Conservation (phyloP, 2,329 filamentous ascomycete species). For the Grosmannia serpens region DNA sequence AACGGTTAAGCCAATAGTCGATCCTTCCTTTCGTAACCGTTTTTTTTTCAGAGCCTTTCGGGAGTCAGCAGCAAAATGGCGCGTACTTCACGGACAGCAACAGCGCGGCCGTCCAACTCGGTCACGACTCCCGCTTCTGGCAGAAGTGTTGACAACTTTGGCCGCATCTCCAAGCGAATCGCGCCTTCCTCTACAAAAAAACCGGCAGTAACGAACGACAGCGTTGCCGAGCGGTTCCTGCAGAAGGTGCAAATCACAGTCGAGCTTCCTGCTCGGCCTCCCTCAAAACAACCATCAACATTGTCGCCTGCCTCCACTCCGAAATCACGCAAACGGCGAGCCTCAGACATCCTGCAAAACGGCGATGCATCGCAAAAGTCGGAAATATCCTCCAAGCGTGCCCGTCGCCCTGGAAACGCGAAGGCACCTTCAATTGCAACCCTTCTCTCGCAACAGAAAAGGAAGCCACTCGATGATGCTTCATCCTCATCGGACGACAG, state of each 20-base stretch:
- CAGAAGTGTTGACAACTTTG: conserved; percentile 13
- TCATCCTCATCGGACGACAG: background rate
- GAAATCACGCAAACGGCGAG: conserved; percentile 8
- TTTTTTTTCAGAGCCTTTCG: background rate
- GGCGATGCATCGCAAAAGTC: background rate
- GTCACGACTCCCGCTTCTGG: background rate
- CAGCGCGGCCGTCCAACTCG: conserved; percentile 3
- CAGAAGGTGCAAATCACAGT: conserved; percentile 13
- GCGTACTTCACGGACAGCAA: conserved; percentile 8
- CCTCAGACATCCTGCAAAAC: conserved; percentile 3
- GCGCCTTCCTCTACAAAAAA: conserved; percentile 9
- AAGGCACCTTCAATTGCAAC: conserved; percentile 13
- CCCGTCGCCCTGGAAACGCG: conserved; percentile 6
- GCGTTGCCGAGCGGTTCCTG: conserved; percentile 15
- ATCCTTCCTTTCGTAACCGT: background rate
- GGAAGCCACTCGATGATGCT: background rate
- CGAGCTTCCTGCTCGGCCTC: conserved; percentile 2
- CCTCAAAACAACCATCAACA: background rate
- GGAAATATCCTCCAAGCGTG: conserved; percentile 6
- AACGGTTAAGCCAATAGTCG: background rate
- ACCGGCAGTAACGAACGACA: conserved; percentile 6
- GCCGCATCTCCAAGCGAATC: conserved; percentile 14
- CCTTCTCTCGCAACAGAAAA: conserved; percentile 1
- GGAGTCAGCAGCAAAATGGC: conserved; percentile 3
- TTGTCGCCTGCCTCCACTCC: background rate